phyloP scores from a whole-genome alignment of 2,329 filamentous ascomycete genomes.

The Juglanconis juglandina region DNA sequence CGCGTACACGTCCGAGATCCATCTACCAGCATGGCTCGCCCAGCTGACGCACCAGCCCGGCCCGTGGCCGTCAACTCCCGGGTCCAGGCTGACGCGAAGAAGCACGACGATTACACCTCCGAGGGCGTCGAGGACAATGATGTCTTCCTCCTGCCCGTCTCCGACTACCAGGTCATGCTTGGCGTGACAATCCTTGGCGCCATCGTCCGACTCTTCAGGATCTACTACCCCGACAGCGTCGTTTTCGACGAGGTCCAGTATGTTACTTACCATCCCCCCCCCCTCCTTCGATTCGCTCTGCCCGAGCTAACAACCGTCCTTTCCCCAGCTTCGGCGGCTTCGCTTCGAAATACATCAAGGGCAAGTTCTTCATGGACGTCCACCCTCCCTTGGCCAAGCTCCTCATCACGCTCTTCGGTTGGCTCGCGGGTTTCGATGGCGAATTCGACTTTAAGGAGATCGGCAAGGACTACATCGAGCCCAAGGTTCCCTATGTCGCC shows the following conservation, averaged over 20 bases:
- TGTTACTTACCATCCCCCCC: slow-evolving; percentile 26
- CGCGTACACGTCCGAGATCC: background rate
- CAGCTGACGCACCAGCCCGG: slow-evolving; percentile 37
- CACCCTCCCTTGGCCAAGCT: slow-evolving; percentile 96
- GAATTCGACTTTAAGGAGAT: slow-evolving; percentile 99
- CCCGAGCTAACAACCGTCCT: background rate
- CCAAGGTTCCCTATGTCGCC: slow-evolving; percentile 90
- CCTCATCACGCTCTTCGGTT: slow-evolving; percentile 91
- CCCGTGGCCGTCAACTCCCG: slow-evolving; percentile 20
- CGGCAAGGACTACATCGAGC: slow-evolving; percentile 96
- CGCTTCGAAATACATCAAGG: slow-evolving; percentile 98
- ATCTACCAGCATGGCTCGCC: slow-evolving; percentile 35
- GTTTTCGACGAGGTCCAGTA: slow-evolving; percentile 99
- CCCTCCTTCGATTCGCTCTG: background rate
- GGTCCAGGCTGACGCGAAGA: slow-evolving; percentile 24
- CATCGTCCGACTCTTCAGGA: slow-evolving; percentile 84
- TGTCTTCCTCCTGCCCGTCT: slow-evolving; percentile 78
- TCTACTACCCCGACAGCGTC: slow-evolving; percentile 93
- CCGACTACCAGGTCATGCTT: slow-evolving; percentile 77
- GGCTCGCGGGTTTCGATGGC: slow-evolving; percentile 90
- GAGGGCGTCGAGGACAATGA: slow-evolving; percentile 85
- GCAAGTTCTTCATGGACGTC: slow-evolving; percentile 99
- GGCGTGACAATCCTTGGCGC: slow-evolving; percentile 72
- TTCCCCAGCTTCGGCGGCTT: slow-evolving; percentile 87
- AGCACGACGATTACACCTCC: slow-evolving; percentile 62